phyloP scores from a whole-genome alignment of 1,284 basidiomycete species.

The Gymnopus androsaceus region DNA sequence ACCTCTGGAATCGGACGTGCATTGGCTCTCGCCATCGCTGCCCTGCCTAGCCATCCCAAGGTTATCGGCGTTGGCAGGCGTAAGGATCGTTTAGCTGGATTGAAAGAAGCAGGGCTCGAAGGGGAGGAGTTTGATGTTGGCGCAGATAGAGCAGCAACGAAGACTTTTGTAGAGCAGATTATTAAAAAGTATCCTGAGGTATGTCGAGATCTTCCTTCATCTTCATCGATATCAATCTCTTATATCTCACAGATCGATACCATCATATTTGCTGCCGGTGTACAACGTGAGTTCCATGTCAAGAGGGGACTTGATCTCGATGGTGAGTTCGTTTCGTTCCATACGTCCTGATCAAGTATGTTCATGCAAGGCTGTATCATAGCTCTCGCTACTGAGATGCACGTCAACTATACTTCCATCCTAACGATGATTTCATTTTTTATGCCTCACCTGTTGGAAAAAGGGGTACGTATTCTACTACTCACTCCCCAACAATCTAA shows the following conservation, averaged over 20 bases:
- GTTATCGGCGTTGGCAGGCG: slow-evolving; percentile 61
- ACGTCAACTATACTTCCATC: slow-evolving; percentile 60
- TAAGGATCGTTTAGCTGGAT: slow-evolving; percentile 50
- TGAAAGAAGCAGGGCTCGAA: slow-evolving; percentile 40
- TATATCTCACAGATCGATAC: slow-evolving; percentile 47
- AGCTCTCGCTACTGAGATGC: slow-evolving; percentile 53
- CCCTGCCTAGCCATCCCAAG: slow-evolving; percentile 49
- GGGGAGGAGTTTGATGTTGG: slow-evolving; percentile 47
- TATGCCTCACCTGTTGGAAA: slow-evolving; percentile 57
- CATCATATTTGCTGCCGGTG: slow-evolving; percentile 46
- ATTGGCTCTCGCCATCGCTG: slow-evolving; percentile 54
- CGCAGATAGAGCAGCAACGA: slow-evolving; percentile 39
- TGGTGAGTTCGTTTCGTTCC: slow-evolving; percentile 32
- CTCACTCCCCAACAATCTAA: slow-evolving; percentile 27
- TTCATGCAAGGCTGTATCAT: neutral
- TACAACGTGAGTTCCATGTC: slow-evolving; percentile 56
- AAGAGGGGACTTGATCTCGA: slow-evolving; percentile 49
- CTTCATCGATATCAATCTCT: neutral
- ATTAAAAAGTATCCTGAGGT: slow-evolving; percentile 51
- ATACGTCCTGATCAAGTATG: neutral
- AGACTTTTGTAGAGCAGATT: slow-evolving; percentile 41
- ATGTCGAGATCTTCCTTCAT: slow-evolving; percentile 17
- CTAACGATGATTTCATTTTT: slow-evolving; percentile 51
- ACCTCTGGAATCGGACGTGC: slow-evolving; percentile 64
- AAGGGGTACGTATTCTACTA: slow-evolving; percentile 39